These are phyloP conservation scores for Dothideomycetes sp. DNA, from an alignment of 2,329 filamentous ascomycete species.

Conservation along the genomic window DNA sequence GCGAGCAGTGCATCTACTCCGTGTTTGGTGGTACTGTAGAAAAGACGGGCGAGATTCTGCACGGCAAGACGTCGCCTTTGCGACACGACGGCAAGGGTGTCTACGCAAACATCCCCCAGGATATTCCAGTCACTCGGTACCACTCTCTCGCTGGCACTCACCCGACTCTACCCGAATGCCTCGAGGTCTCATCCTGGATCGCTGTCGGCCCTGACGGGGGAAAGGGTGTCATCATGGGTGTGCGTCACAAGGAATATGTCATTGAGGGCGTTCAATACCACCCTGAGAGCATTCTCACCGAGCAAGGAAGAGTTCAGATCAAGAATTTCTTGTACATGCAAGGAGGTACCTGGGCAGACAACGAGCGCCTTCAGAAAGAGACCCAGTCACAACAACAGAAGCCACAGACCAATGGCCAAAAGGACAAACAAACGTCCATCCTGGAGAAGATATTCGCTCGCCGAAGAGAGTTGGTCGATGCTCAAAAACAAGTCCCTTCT, in stretches of 20 bases:
- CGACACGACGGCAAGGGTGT: constrained; percentile 87
- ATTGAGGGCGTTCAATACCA: constrained; percentile 98
- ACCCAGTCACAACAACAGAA: constrained; percentile 26
- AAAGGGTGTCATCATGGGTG: constrained; percentile 89
- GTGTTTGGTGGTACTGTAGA: constrained; percentile 85
- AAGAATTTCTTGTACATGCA: constrained; percentile 83
- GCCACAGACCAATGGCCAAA: constrained; percentile 21
- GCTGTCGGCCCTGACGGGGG: constrained; percentile 62
- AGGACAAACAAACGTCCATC: constrained; percentile 68
- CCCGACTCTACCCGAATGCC: constrained; percentile 69
- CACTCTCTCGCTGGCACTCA: constrained; percentile 93
- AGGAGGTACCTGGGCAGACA: constrained; percentile 85
- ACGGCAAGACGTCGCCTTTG: constrained; percentile 91
- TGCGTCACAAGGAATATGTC: constrained; percentile 81
- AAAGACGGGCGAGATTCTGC: constrained; percentile 90
- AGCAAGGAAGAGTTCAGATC: constrained; percentile 79
- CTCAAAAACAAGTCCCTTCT: constrained; percentile 78
- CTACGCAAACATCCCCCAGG: constrained; percentile 70
- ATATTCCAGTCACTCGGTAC: constrained; percentile 83
- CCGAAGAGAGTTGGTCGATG: constrained; percentile 63
- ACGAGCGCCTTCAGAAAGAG: constrained; percentile 46
- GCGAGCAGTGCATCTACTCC: constrained; percentile 95
- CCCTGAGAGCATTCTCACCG: constrained; percentile 91
- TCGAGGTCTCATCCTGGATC: constrained; percentile 90
- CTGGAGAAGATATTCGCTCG: constrained; percentile 83